Evolutionary conservation across 306 rosid genomes (phyloP), one percentile per base, ranked within the genome.

Genomic region (Corylus americana): DNA sequence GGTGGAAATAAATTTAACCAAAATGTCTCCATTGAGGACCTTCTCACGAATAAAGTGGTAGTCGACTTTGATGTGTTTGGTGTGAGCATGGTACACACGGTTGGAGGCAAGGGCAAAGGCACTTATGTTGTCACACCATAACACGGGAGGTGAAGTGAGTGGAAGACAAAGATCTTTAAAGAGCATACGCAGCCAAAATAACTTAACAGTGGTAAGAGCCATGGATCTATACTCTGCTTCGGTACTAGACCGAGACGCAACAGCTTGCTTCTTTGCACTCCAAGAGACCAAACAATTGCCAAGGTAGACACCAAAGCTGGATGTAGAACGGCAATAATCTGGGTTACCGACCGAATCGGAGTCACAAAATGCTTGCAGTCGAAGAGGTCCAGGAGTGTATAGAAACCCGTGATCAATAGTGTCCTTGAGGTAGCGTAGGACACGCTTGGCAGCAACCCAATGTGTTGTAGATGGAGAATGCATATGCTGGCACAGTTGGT

Each of bases 311-410:
- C 3, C n/a, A 51, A 5, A 51, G 1, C 6, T n/a, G 0, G 1
- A 11, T 1, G 55, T 51, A 0, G n/a, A 51, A 0, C n/a, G 0
- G 0, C 7, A 1, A 1, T 7, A 6, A 7, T 51, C 1, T 0
- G 0, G n/a, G 0, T 14, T 17, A 0, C 7, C 7, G 0, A 7
- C 18, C 55, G 0, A 14, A 1, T 51, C 7, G 0, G 55, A 51
- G 6, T 51, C 55, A 14, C 18, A 13, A 0, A 3, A 51, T 0
- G 17, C 17, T 11, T 51, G 4, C 0, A 51, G n/a, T 0, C 5
- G 55, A 51, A 5, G 1, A 13, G 6, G 0, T 51, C 18, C 55
- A 0, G 1, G 14, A 1, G 0, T 1, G 4, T 13, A 51, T 0
- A 14, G 2, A 1, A 51, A 2, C 1, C 55, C 55, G 13, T 51